A percentile compares a stretch with the other conserved stretches of the same genome.
Evolutionary conservation across 129 eudicot genomes (phyloP).

Genomic region (Glebionis coronaria): DNA sequence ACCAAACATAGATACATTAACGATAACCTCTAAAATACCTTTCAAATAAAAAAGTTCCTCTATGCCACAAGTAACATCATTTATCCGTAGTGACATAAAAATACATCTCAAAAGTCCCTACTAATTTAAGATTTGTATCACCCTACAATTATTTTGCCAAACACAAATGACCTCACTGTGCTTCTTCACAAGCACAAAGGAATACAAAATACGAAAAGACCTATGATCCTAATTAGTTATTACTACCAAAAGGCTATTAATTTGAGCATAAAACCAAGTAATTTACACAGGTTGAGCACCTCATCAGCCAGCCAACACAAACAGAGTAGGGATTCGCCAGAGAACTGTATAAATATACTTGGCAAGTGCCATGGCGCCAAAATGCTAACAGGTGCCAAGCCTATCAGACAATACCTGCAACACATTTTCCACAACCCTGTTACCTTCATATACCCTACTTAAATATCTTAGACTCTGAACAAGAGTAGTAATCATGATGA

Average conservation of each 20-base stretch:
- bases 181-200: constrained; percentile 25
- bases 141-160: constrained; percentile 30
- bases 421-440: constrained; percentile 13
- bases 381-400: constrained; percentile 19
- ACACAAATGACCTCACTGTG: constrained; percentile 1
- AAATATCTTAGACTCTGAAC: not conserved
- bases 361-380: constrained; percentile 10
- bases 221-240: constrained; percentile 28
- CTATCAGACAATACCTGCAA: constrained; percentile 32
- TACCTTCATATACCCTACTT: not conserved
- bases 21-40: not conserved
- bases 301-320: constrained; percentile 21
- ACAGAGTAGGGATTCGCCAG: constrained; percentile 8
- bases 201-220: constrained; percentile 14
- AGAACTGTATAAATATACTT: constrained; percentile 15
- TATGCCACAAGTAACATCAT: constrained; percentile 15
- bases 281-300: constrained; percentile 35
- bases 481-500: no score
- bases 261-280: constrained; percentile 30
- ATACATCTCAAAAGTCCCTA: constrained; percentile 3
- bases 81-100: not conserved
- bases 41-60: constrained; percentile 12
- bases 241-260: constrained; percentile 26
- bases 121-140: constrained; percentile 16
- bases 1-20: not conserved